A percentile compares a stretch with the other conserved stretches of the same genome.
phyloP scores from a whole-genome alignment of 768 basidiomycete genomes.

The Lentinula boryana region DNA sequence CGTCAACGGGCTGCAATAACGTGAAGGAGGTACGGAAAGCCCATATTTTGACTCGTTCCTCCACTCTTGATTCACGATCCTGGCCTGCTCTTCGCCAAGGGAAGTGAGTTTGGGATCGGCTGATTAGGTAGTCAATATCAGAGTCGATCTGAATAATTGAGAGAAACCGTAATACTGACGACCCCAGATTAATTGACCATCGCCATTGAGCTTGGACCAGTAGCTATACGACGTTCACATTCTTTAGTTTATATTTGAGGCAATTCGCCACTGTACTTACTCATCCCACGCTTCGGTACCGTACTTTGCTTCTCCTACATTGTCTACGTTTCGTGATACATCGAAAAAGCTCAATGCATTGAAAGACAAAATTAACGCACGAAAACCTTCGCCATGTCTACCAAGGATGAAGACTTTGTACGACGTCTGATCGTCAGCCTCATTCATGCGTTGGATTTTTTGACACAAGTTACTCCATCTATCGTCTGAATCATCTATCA shows the following conservation, averaged over 20 bases:
- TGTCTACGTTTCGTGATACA: constrained; percentile 38
- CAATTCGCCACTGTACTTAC: constrained; percentile 28
- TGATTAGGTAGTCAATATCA: constrained; percentile 15
- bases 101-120: constrained; percentile 57
- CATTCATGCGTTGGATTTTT: constrained; percentile 43
- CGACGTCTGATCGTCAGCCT: constrained; percentile 26
- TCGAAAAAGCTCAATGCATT: neutral
- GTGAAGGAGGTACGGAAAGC: constrained; percentile 34
- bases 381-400: constrained; percentile 70
- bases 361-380: constrained; percentile 32
- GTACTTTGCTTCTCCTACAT: constrained; percentile 57
- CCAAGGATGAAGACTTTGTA: constrained; percentile 66
- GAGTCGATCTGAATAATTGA: neutral
- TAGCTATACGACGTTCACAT: constrained; percentile 28
- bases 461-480: constrained; percentile 44
- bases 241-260: neutral
- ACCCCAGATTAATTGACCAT: constrained; percentile 67
- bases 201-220: constrained; percentile 59
- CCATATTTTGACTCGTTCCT: constrained; percentile 21
- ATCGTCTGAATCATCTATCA: constrained; percentile 41
- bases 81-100: constrained; percentile 39
- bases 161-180: constrained; percentile 37
- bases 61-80: constrained; percentile 32
- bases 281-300: constrained; percentile 53
- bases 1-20: constrained; percentile 41